A percentile compares a stretch with the other conserved stretches of the same genome.
These are phyloP conservation scores for Ustilago cynodontis DNA, from an alignment of 1,284 basidiomycete species.

Conservation along the genomic window DNA sequence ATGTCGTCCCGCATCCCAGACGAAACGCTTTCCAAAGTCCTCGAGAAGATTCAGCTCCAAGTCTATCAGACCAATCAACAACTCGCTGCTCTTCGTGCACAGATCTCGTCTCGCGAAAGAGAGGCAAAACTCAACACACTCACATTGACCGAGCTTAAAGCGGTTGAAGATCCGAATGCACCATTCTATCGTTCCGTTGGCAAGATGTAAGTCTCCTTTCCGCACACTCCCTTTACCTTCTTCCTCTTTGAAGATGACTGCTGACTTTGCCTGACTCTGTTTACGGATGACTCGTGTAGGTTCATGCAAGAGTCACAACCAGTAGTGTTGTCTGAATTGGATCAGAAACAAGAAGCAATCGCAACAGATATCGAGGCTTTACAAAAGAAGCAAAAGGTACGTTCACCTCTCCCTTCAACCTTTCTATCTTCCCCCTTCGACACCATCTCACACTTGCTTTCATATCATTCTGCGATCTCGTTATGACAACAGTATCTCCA, in stretches of 20 bases:
- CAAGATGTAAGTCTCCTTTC: constrained; percentile 32
- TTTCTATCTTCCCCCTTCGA: background rate
- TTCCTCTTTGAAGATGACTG: background rate
- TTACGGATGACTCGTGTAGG: constrained; percentile 12
- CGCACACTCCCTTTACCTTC: background rate
- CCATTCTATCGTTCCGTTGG: constrained; percentile 41
- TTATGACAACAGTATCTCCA: constrained; percentile 32
- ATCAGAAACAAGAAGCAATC: constrained; percentile 22
- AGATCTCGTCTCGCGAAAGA: constrained; percentile 30
- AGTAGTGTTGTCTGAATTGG: constrained; percentile 24
- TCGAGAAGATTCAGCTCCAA: constrained; percentile 48
- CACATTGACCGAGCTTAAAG: constrained; percentile 37
- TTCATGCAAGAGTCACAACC: constrained; percentile 43
- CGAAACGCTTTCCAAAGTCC: constrained; percentile 42
- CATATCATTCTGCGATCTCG: constrained; percentile 29
- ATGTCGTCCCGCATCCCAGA: constrained; percentile 33
- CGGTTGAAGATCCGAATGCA: constrained; percentile 22
- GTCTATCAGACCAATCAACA: constrained; percentile 47
- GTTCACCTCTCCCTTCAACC: background rate
- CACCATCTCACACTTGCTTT: constrained; percentile 14
- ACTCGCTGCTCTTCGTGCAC: constrained; percentile 33
- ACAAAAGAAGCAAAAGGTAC: constrained; percentile 1
- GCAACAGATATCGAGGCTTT: constrained; percentile 26
- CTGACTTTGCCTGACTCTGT: no score
- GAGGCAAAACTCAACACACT: constrained; percentile 45